phyloP scores from a whole-genome alignment of 192 early-diverging fungal genomes.

The Backusella psychrophila region DNA sequence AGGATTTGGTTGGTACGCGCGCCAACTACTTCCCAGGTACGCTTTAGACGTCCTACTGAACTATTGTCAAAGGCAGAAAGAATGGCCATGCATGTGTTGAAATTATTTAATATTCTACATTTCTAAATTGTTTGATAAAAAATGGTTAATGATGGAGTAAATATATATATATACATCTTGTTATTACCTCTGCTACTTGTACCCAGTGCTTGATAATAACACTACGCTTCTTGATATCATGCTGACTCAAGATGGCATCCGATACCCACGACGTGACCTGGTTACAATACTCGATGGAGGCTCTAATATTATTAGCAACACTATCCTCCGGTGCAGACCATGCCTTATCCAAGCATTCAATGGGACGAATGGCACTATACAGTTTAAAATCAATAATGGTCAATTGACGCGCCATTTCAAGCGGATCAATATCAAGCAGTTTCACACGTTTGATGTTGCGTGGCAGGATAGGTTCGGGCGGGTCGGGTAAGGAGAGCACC shows the following conservation, averaged over 20 bases:
- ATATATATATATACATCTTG: neutral
- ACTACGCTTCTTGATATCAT: slow-evolving; percentile 77
- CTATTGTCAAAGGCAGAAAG: slow-evolving; percentile 85
- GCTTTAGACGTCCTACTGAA: slow-evolving; percentile 82
- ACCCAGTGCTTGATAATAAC: slow-evolving; percentile 81
- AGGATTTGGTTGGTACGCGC: slow-evolving; percentile 55
- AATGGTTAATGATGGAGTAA: neutral
- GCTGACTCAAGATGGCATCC: slow-evolving; percentile 75
- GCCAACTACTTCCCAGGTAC: slow-evolving; percentile 78
- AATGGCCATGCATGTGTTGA: slow-evolving; percentile 86
- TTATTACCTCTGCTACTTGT: slow-evolving; percentile 64
- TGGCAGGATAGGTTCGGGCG: slow-evolving; percentile 79
- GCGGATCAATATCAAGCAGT: slow-evolving; percentile 84
- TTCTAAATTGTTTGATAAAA: slow-evolving; percentile 25
- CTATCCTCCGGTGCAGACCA: slow-evolving; percentile 70
- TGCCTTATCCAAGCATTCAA: slow-evolving; percentile 87
- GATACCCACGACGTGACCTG: slow-evolving; percentile 86
- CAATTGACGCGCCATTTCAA: slow-evolving; percentile 92
- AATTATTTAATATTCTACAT: slow-evolving; percentile 86
- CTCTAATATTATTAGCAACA: slow-evolving; percentile 79
- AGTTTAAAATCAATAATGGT: slow-evolving; percentile 83
- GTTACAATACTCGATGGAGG: slow-evolving; percentile 82
- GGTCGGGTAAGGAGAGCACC: slow-evolving; percentile 58
- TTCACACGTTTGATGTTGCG: slow-evolving; percentile 68
- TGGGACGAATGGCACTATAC: slow-evolving; percentile 78